Evolutionary conservation across 2,329 filamentous ascomycete species (phyloP).

Genomic region (Alternaria triticina): DNA sequence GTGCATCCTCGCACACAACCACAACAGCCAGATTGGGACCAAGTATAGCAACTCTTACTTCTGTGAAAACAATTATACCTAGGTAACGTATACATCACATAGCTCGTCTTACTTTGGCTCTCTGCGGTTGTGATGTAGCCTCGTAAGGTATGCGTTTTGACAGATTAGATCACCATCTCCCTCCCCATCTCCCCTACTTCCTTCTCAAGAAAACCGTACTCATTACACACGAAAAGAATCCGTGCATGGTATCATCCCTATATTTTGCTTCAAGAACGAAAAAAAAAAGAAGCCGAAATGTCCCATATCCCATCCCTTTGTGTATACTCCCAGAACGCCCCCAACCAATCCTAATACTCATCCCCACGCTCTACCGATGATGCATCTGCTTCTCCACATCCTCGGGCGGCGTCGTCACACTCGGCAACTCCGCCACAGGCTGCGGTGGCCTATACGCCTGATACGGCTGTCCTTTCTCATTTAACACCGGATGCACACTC

Average conservation of each 20-base stretch:
- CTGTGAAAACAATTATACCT: no score
- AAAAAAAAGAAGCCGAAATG: neutral
- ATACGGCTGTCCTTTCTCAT: slow-evolving; percentile 25
- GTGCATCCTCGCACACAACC: no score
- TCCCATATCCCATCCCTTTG: neutral
- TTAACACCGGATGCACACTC: slow-evolving; percentile 19
- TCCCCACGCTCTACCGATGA: neutral
- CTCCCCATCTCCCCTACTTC: no score
- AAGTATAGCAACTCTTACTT: no score
- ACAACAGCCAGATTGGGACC: no score
- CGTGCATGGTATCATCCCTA: neutral
- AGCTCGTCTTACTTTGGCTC: no score
- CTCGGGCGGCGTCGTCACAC: slow-evolving; percentile 29
- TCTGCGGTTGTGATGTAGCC: no score
- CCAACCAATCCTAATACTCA: neutral
- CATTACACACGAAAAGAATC: neutral
- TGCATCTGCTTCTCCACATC: slow-evolving; percentile 28
- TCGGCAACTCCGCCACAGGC: slow-evolving; percentile 22
- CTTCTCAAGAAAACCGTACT: neutral
- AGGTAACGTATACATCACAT: no score
- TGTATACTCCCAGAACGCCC: neutral
- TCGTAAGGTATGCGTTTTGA: no score
- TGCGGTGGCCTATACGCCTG: slow-evolving; percentile 36
- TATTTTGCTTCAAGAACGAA: neutral
- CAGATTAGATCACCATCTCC: neutral